Percentiles rank a stretch among this genome's conserved stretches.
phyloP scores from a whole-genome alignment of 345 rosid species.

The Rhizophora apiculata region DNA sequence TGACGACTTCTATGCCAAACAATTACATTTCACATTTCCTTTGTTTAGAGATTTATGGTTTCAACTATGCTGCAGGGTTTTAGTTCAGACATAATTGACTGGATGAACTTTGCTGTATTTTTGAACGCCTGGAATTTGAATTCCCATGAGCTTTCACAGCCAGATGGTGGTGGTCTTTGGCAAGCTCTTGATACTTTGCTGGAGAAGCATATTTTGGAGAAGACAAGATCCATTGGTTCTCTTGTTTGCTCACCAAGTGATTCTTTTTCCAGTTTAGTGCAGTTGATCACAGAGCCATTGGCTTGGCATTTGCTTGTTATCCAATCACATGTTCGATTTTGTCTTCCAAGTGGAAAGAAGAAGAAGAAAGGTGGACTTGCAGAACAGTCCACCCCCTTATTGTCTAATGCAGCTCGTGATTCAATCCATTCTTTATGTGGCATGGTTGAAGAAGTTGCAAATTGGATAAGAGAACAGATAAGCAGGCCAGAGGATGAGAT shows the following conservation, averaged over 20 bases:
- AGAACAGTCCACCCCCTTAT: constrained; percentile 43
- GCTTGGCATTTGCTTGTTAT: constrained; percentile 83
- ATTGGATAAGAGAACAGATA: constrained; percentile 46
- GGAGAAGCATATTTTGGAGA: constrained; percentile 49
- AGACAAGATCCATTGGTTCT: constrained; percentile 43
- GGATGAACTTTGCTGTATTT: constrained; percentile 84
- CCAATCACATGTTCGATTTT: constrained; percentile 65
- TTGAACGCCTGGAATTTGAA: constrained; percentile 74
- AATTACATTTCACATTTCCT: neutral
- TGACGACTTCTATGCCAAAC: too few relatives aligned
- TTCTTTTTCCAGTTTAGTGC: constrained; percentile 56
- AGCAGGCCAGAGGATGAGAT: constrained; percentile 53
- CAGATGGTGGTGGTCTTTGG: constrained; percentile 39
- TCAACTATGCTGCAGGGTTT: constrained; percentile 49
- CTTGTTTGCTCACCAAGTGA: constrained; percentile 38
- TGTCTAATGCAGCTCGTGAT: constrained; percentile 42
- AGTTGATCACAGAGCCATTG: constrained; percentile 74
- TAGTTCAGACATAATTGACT: constrained; percentile 60
- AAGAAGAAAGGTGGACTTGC: constrained; percentile 70
- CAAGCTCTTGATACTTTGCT: constrained; percentile 52
- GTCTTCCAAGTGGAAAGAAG: constrained; percentile 83
- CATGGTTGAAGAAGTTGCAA: constrained; percentile 50
- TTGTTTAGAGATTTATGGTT: neutral
- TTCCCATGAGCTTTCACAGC: constrained; percentile 44
- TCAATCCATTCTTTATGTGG: constrained; percentile 43